Conservation (phyloP, 2,329 filamentous ascomycete genomes). For the Sarocladium strictum region DNA sequence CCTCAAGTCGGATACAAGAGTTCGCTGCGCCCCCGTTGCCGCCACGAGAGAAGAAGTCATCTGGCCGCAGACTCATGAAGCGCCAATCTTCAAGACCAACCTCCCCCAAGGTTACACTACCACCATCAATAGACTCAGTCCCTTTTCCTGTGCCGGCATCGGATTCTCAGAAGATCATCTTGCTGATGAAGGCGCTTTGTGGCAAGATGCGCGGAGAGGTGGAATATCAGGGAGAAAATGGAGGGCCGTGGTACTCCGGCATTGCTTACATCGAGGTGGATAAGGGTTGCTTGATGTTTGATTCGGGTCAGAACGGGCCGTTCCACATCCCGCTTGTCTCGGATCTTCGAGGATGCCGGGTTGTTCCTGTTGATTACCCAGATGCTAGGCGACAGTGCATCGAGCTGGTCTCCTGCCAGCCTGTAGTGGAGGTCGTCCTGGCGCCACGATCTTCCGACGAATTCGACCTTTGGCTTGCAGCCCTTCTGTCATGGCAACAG, state of each 20-base stretch:
- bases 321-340: slow-evolving; percentile 63
- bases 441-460: slow-evolving; percentile 60
- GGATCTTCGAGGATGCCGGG: slow-evolving; percentile 68
- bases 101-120: slow-evolving; percentile 48
- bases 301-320: slow-evolving; percentile 59
- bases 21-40: slow-evolving; percentile 18
- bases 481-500: slow-evolving; percentile 76
- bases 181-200: slow-evolving; percentile 71
- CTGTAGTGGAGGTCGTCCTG: slow-evolving; percentile 56
- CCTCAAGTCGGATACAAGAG: slow-evolving; percentile 29
- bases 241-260: slow-evolving; percentile 62
- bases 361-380: slow-evolving; percentile 48
- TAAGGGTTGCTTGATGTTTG: slow-evolving; percentile 67
- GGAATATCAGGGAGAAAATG: slow-evolving; percentile 60
- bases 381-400: slow-evolving; percentile 43
- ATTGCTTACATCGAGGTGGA: slow-evolving; percentile 75
- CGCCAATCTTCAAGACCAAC: slow-evolving; percentile 50
- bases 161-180: slow-evolving; percentile 65
- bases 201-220: slow-evolving; percentile 76
- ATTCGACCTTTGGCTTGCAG: slow-evolving; percentile 74
- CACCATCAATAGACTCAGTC: slow-evolving; percentile 54
- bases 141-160: slow-evolving; percentile 54
- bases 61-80: slow-evolving; percentile 48
- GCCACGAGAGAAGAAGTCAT: slow-evolving; percentile 38
- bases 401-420: slow-evolving; percentile 47